Evolutionary conservation across 2,329 filamentous ascomycete genomes (phyloP), one percentile per base, ranked within the genome.

Genomic region (Pseudogymnoascus sp.): DNA sequence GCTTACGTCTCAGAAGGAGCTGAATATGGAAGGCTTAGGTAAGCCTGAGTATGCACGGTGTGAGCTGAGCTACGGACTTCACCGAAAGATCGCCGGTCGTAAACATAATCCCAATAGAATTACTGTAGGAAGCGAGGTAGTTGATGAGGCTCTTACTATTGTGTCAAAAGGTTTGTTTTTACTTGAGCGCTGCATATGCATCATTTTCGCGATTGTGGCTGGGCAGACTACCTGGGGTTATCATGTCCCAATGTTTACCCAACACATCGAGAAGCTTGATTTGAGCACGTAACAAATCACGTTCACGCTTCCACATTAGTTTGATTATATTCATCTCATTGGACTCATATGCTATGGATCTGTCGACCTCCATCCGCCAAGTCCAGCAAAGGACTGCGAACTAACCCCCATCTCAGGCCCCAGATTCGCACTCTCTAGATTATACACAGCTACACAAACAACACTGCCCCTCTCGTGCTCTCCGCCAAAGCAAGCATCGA

Each of bases 371-470:
- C 47, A 33, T 54, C 28, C 47, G 47, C 28, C 47, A 54, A 14
- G 47, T 33, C 28, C 4, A 33, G 47, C 11, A 11, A 54, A 33
- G 47, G 47, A 54, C 28, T 16, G 9, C 47, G 47, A 54, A 12
- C 47, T 35, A 18, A 18, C 22, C 22, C 47, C 6, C 47, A n/a
- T 35, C n/a, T 28, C 11, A 33, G 47, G 25, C 28, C 47, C 47
- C 47, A 54, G 28, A 54, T 54, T 33, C 28, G 47, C 47, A 54
- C 47, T 54, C 47, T 54, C 47, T 54, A 54, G 47, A 54, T 54
- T 54, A 54, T 54, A 54, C 47, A 54, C 47, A 54, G n/a, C 47
- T 54, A 54, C 47, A 54, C n/a, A 33, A 54, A 54, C 47, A 54
- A 54, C 7, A 22, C 25, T 33, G 28, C 28, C 43, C 43, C 28